Evolutionary conservation across 1,284 basidiomycete genomes (phyloP), one percentile per base, ranked within the genome.

Genomic region (Pseudozyma hubeiensis): DNA sequence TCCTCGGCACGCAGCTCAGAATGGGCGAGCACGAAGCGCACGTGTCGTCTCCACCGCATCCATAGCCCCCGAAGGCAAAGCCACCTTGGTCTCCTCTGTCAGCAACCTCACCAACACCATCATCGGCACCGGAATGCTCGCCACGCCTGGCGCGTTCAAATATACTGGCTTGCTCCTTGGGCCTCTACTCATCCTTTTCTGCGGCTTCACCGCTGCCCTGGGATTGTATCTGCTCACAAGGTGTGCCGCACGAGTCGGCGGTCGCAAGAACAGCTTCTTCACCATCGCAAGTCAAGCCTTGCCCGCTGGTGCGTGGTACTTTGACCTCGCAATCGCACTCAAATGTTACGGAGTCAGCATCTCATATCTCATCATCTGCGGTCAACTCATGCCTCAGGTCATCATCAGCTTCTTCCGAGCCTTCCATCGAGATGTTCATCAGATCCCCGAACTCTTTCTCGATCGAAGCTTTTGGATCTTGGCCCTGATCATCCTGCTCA

Each of bases 281-380:
- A 78, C 77, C 29, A 67, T 84, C 17, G 77, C 81, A 4, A 65
- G 58, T 16, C 60, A 70, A 45, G 70, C 76, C 13, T 51, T 81
- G 80, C 93, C 93, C 17, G 88, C 87, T 39, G 91, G 91, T 0
- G 91, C 92, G 0, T 87, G 93, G 56, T 92, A 93, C 84, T 94
- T 96, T 78, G 93, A 99, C 85, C 89, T 91, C 4, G 95, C 96
- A 7, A 97, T 99, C 78, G 95, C 94, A 3, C 91, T 92, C 84
- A 84, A 84, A 53, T 84, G 82, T 64, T 84, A 75, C 83, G 97
- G 97, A 34, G 97, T 99, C 8, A 94, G 93, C 39, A 92, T 97
- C 77, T 96, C 93, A 87, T 93, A 85, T 53, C 88, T 85, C 41
- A 77, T 77, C 65, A 82, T 84, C 39, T 77, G 72, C 41, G 74